Percentiles rank a stretch among this genome's conserved stretches.
phyloP scores from a whole-genome alignment of 1,284 basidiomycete genomes.

The Porodaedalea pini region DNA sequence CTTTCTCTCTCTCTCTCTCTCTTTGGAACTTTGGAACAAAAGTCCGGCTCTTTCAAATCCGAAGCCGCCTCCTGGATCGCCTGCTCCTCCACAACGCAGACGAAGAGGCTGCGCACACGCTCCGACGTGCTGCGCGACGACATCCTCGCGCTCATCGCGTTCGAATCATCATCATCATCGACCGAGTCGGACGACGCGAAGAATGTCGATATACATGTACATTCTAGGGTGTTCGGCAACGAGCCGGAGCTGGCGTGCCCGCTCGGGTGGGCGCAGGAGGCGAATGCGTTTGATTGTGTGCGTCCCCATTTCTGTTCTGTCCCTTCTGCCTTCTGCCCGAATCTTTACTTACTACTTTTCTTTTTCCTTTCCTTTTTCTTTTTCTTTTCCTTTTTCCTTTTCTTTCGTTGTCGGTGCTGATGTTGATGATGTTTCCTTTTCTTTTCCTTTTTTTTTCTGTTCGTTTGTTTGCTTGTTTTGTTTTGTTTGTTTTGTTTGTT shows the following conservation, averaged over 20 bases:
- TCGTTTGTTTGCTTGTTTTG: no score
- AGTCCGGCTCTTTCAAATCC: constrained; percentile 41
- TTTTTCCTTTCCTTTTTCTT: not conserved
- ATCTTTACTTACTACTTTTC: not conserved
- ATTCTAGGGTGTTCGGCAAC: constrained; percentile 20
- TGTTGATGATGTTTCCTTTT: no score
- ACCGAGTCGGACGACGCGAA: not conserved
- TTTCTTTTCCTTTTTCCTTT: not conserved
- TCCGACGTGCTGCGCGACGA: no score
- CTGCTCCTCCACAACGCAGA: constrained; percentile 41
- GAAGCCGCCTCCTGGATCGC: constrained; percentile 42
- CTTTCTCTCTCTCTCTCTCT: no score
- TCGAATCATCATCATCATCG: no score
- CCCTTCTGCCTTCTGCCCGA: not conserved
- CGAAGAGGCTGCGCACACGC: no score
- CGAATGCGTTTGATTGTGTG: constrained; percentile 51
- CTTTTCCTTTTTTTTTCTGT: no score
- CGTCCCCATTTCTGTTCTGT: constrained; percentile 23
- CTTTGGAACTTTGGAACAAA: no score
- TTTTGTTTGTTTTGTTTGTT: no score
- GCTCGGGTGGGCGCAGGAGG: constrained; percentile 48
- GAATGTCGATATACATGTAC: no score
- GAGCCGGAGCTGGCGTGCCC: constrained; percentile 45
- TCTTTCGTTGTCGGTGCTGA: no score
- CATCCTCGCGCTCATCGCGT: constrained; percentile 26